Percentiles rank a stretch among this genome's conserved stretches.
Evolutionary conservation across 139 green algal genomes (phyloP).

Genomic region (Haematococcus sp.): DNA sequence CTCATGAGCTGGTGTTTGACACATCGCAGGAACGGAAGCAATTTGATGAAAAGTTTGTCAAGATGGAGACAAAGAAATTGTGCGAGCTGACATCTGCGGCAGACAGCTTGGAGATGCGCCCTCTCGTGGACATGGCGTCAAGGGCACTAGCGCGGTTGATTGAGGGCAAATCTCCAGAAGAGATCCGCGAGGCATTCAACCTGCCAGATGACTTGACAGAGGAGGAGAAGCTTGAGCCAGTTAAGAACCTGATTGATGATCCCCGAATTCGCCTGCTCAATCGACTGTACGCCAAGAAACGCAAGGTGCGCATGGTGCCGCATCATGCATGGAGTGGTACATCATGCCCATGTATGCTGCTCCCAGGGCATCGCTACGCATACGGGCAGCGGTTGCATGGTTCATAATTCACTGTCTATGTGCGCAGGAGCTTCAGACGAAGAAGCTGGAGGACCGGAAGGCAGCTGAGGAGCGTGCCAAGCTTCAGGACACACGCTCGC

Average conservation of each 20-base stretch:
- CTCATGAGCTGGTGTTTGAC: background rate
- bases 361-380: no score
- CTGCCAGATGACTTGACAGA: conserved; percentile 76
- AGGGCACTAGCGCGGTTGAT: conserved; percentile 68
- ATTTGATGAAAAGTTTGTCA: conserved; percentile 72
- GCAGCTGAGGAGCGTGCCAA: background rate
- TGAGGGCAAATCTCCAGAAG: conserved; percentile 67
- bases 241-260: conserved; percentile 53
- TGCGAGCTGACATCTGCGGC: conserved; percentile 73
- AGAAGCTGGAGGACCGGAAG: background rate
- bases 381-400: background rate
- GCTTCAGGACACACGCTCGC: conserved; percentile 26
- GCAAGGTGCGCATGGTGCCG: conserved; percentile 40
- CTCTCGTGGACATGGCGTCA: conserved; percentile 65
- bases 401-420: background rate
- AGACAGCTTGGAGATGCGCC: conserved; percentile 63
- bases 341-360: background rate
- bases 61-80: conserved; percentile 54
- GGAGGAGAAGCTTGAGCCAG: conserved; percentile 81
- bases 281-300: conserved; percentile 68
- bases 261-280: conserved; percentile 71
- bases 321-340: background rate
- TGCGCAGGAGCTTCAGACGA: conserved; percentile 2
- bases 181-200: conserved; percentile 66
- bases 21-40: conserved; percentile 61